These are phyloP conservation scores for Conticribra guillardii DNA, from an alignment of 108 stramenopile species.

Conservation along the genomic window DNA sequence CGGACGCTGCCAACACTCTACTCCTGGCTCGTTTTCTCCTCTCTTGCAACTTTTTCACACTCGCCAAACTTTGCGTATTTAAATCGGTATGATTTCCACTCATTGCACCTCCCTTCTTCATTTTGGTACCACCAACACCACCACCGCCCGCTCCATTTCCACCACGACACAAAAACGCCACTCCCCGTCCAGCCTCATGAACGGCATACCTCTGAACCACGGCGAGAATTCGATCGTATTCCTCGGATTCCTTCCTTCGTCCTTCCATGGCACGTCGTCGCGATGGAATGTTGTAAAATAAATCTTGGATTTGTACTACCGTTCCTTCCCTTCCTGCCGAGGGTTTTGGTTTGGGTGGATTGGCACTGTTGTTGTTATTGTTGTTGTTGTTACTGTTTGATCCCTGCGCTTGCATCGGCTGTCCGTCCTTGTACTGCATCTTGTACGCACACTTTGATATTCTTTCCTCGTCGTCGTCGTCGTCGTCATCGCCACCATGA, in stretches of 20 bases:
- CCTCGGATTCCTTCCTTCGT: slow-evolving; percentile 72
- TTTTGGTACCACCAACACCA: slow-evolving; percentile 10
- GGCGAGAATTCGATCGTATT: slow-evolving; percentile 82
- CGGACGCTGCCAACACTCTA: slow-evolving; percentile 10
- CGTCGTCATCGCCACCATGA: neutral
- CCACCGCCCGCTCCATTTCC: slow-evolving; percentile 7
- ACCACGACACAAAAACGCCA: slow-evolving; percentile 90
- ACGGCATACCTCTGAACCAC: slow-evolving; percentile 93
- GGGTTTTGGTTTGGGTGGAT: slow-evolving; percentile 62
- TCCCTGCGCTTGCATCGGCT: neutral
- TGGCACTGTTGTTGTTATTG: neutral
- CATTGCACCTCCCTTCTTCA: slow-evolving; percentile 8
- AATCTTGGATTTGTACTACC: slow-evolving; percentile 90
- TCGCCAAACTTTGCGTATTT: slow-evolving; percentile 64
- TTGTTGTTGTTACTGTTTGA: slow-evolving; percentile 37
- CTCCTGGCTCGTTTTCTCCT: slow-evolving; percentile 22
- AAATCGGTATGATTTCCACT: slow-evolving; percentile 54
- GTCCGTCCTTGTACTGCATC: slow-evolving; percentile 85
- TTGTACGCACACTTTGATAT: slow-evolving; percentile 65
- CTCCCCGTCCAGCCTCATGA: slow-evolving; percentile 76
- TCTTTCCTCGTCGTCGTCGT: slow-evolving; percentile 11
- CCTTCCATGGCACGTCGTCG: slow-evolving; percentile 72
- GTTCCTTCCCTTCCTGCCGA: slow-evolving; percentile 92
- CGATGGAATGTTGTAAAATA: slow-evolving; percentile 97
- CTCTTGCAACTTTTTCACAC: slow-evolving; percentile 51